Conservation (phyloP, 1,284 basidiomycete genomes). For the Pseudozyma thailandica region DNA sequence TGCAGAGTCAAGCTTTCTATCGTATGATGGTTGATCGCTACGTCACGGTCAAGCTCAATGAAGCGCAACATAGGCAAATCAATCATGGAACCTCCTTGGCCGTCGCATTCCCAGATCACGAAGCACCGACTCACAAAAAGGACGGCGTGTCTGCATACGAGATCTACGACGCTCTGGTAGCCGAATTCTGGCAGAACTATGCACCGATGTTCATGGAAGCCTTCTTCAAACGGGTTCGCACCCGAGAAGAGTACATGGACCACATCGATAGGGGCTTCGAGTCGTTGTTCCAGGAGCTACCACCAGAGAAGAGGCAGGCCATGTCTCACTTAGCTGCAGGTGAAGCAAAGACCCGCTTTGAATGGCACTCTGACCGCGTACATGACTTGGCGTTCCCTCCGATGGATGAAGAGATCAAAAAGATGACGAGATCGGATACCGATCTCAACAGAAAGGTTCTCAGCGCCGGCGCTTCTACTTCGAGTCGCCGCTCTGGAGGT, state of each 20-base stretch:
- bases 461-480: not conserved
- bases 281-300: constrained; percentile 1
- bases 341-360: not conserved
- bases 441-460: not conserved
- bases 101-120: too few relatives aligned
- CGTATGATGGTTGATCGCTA: constrained; percentile 23
- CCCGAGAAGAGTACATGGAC: not conserved
- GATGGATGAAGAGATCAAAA: not conserved
- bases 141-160: not conserved
- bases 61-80: not conserved
- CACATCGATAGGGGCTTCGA: not conserved
- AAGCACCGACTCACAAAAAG: not conserved
- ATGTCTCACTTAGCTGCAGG: not conserved
- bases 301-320: constrained; percentile 2
- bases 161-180: constrained; percentile 1
- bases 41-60: not conserved
- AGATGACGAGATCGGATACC: not conserved
- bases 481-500: too few relatives aligned
- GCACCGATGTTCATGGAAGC: not conserved
- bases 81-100: not conserved
- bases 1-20: constrained; percentile 25
- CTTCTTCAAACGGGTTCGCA: too few relatives aligned
- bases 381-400: too few relatives aligned
- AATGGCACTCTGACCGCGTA: not conserved
- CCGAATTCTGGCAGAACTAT: constrained; percentile 4